Evolutionary conservation across 176 grass and related monocot species (phyloP), one percentile per base, ranked within the genome.

Genomic region (Eleusine indica): DNA sequence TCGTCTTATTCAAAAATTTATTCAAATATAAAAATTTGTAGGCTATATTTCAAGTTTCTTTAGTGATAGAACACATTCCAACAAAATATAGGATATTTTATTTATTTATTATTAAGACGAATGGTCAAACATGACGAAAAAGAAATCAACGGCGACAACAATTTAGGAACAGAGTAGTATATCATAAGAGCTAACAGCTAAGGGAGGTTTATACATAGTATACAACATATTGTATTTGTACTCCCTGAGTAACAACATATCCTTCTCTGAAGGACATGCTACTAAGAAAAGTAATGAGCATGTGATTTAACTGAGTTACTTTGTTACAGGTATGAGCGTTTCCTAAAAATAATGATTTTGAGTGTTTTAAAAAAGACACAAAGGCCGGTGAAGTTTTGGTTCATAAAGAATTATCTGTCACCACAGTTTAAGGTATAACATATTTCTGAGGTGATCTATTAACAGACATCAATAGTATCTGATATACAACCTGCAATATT

Each of bases 381-480:
- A 76, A 93, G 96, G 60, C 93, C 96, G 15, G 96, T 95, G 52
- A 98, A 98, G 89, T 98, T 98, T 88, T 98, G 93, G 96, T 98
- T 98, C 87, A 98, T 98, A 56, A 98, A 98, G 85, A 98, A 98
- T 82, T 98, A 95, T 91, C 93, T 98, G n/a, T 98, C 96, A 81
- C 96, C 96, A 68, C 96, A 93, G 72, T 98, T 98, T 80, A 98
- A 98, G 89, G 96, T 98, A 87, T 47, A 70, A 75, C 35, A 70
- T n/a, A 61, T 75, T 52, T 89, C 68, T 81, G 72, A 76, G 54
- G 84, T 87, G 18, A 84, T 81, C 72, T 60, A 77, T 71, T 43
- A 48, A 69, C 28, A 63, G 35, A 71, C 74, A 54, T 51, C 25
- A 39, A 63, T 38, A 57, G 25, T 86, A 44, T 84, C 68, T 82